Conservation (phyloP, 2,329 filamentous ascomycete genomes). For the Diplodia intermedia region DNA sequence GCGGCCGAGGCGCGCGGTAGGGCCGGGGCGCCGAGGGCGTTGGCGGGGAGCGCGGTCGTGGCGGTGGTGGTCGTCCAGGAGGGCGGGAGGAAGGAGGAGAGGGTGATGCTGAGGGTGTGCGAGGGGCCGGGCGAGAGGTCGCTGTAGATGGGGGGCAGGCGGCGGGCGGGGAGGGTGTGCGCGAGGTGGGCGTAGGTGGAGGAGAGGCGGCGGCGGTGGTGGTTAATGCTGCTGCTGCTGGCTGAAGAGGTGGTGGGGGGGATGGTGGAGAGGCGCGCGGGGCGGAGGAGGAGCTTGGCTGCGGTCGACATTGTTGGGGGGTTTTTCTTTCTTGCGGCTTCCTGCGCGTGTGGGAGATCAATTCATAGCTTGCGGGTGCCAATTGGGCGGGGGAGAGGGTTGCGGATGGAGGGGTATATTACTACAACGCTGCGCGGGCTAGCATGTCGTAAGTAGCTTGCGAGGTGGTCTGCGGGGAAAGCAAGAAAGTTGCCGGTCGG, state of each 20-base stretch:
- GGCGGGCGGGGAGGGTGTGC: constrained; percentile 54
- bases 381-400: not conserved
- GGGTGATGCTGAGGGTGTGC: constrained; percentile 65
- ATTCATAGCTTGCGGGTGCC: not conserved
- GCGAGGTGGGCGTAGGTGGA: constrained; percentile 21
- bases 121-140: constrained; percentile 68
- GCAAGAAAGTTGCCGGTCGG: constrained; percentile 12
- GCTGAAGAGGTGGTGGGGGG: not conserved
- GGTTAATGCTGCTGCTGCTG: not conserved
- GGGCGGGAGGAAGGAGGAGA: constrained; percentile 38
- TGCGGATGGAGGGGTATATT: not conserved
- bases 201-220: not conserved
- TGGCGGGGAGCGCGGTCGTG: not conserved
- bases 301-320: constrained; percentile 8
- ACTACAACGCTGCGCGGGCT: not conserved
- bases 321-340: not conserved
- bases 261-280: not conserved
- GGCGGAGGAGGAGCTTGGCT: not conserved
- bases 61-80: constrained; percentile 20
- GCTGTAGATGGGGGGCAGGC: constrained; percentile 60
- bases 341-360: not conserved
- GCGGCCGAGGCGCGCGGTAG: not conserved
- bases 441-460: constrained; percentile 5
- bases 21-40: constrained; percentile 21
- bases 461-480: constrained; percentile 17